Percentiles rank a stretch among this genome's conserved stretches.
phyloP scores from a whole-genome alignment of 345 rosid species.

The Turnera subulata region DNA sequence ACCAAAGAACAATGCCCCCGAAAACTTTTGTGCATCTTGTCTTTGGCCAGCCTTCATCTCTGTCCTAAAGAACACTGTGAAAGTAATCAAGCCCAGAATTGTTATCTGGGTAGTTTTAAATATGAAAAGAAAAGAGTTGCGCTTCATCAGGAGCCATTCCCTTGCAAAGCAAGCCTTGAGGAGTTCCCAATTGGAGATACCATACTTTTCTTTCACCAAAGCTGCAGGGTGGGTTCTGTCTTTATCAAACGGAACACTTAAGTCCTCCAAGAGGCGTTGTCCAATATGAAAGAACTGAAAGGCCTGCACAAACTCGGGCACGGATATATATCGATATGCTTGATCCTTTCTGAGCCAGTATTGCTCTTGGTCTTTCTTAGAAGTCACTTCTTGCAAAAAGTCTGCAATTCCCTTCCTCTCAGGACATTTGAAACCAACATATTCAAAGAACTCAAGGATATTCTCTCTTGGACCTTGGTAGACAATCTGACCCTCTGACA shows the following conservation, averaged over 20 bases:
- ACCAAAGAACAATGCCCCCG: slow-evolving; percentile 45
- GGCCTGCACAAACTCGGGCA: slow-evolving; percentile 28
- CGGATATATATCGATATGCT: slow-evolving; percentile 32
- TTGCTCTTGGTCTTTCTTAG: slow-evolving; percentile 48
- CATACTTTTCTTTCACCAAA: slow-evolving; percentile 34
- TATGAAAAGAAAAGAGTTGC: slow-evolving; percentile 34
- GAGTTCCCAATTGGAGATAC: slow-evolving; percentile 41
- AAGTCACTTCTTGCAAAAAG: slow-evolving; percentile 48
- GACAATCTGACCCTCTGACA: slow-evolving; percentile 42
- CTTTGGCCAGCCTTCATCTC: slow-evolving; percentile 36
- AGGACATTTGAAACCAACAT: slow-evolving; percentile 44
- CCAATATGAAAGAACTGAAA: slow-evolving; percentile 35
- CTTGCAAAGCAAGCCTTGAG: slow-evolving; percentile 45
- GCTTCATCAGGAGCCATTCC: slow-evolving; percentile 40
- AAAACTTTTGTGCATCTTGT: slow-evolving; percentile 35
- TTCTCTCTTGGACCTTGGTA: slow-evolving; percentile 45
- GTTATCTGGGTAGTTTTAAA: slow-evolving; percentile 45
- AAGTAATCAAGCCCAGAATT: slow-evolving; percentile 34
- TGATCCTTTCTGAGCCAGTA: slow-evolving; percentile 35
- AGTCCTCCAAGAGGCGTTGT: slow-evolving; percentile 22
- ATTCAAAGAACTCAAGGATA: slow-evolving; percentile 39
- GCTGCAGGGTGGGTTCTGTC: slow-evolving; percentile 35
- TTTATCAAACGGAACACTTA: slow-evolving; percentile 29
- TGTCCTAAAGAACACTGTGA: slow-evolving; percentile 39
- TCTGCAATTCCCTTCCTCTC: slow-evolving; percentile 51